phyloP scores from a whole-genome alignment of 768 basidiomycete species.

The Paxillus involutus region DNA sequence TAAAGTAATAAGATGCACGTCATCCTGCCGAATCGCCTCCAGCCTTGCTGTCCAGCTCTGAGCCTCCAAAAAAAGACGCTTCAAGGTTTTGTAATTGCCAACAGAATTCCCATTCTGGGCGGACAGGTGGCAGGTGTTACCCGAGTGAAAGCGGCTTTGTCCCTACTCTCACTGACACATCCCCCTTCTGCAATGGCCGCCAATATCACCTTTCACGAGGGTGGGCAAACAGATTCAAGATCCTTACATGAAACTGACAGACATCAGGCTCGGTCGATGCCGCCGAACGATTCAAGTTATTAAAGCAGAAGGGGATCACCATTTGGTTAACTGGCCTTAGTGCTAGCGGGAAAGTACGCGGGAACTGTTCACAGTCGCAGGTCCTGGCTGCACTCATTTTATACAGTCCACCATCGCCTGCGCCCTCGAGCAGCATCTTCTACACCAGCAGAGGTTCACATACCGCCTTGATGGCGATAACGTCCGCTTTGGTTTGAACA shows the following conservation, averaged over 20 bases:
- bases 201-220: constrained; percentile 72
- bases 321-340: constrained; percentile 97
- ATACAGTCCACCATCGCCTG: constrained; percentile 92
- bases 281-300: constrained; percentile 62
- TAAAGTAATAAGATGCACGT: no score
- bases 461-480: constrained; percentile 98
- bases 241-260: constrained; percentile 1
- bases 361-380: background rate
- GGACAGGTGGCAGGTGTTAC: no score
- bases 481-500: constrained; percentile 94
- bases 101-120: no score
- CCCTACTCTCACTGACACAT: background rate
- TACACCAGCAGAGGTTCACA: constrained; percentile 80
- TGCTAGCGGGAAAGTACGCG: constrained; percentile 85
- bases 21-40: no score
- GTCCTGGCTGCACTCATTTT: background rate
- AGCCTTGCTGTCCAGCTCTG: no score
- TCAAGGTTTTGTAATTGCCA: no score
- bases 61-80: no score
- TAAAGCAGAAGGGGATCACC: constrained; percentile 84
- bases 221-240: constrained; percentile 30
- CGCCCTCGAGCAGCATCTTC: constrained; percentile 92
- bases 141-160: no score
- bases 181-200: constrained; percentile 28
- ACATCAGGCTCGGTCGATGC: constrained; percentile 65